These are phyloP conservation scores for Rhodomyrtus psidioides DNA, from an alignment of 441 rosid genomes.

Conservation along the genomic window DNA sequence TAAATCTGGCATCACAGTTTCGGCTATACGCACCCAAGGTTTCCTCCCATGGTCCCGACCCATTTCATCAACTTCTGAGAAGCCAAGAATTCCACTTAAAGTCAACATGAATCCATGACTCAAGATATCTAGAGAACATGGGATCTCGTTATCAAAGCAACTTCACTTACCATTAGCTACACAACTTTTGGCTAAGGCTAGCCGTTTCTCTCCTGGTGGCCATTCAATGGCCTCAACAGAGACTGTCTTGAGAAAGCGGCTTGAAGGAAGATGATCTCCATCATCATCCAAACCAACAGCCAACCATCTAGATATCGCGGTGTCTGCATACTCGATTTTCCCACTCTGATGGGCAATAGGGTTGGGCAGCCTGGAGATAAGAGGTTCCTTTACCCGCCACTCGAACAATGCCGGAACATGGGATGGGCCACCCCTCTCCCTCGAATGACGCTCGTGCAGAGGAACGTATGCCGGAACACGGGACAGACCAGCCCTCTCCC, in stretches of 20 bases:
- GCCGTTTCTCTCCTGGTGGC: neutral
- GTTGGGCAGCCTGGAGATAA: neutral
- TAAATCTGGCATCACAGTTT: neutral
- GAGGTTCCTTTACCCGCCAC: neutral
- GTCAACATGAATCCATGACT: neutral
- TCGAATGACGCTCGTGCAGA: too few relatives aligned
- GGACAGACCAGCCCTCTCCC: too few relatives aligned
- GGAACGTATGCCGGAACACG: too few relatives aligned
- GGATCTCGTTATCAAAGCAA: neutral
- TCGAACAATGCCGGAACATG: neutral
- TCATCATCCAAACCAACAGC: neutral
- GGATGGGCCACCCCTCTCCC: too few relatives aligned
- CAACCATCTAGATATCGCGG: neutral
- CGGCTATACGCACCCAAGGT: neutral
- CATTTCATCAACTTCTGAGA: neutral
- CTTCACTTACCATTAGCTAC: neutral
- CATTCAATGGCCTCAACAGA: neutral
- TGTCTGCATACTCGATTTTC: neutral
- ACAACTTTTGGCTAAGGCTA: neutral
- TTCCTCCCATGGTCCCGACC: neutral
- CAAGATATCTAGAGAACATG: neutral
- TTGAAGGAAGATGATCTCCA: neutral
- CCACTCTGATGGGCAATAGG: neutral
- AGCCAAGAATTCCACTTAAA: neutral
- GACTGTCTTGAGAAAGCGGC: neutral